Evolutionary conservation across 108 stramenopile species (phyloP), one percentile per base, ranked within the genome.

Genomic region (Nitzschia inconspicua): DNA sequence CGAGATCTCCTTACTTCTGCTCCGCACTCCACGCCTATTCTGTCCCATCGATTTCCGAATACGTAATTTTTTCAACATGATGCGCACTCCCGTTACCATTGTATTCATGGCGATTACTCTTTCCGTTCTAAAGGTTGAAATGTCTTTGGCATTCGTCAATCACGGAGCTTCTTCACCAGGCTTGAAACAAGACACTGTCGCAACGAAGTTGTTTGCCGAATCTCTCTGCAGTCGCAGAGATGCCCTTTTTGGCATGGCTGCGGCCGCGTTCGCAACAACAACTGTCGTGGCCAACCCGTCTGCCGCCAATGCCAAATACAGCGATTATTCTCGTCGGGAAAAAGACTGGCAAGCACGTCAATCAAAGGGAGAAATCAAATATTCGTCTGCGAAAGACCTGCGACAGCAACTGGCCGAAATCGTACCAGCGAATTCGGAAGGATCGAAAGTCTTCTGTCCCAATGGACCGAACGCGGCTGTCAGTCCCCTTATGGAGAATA

Each of bases 401-500:
- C 68, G 83, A 35, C 44, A 52, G 8, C 85, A 89, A 44, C 77
- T 93, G 3, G 72, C 73, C 0, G 87, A 93, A 44, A 87, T 93
- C 46, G 91, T 68, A 6, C 91, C 91, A 10, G 66, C 72, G 78
- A 93, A 93, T 51, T 60, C 34, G 35, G 82, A 83, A 29, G 60
- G 75, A 8, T 78, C 84, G 2, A 79, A 80, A 65, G 82, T 89
- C 9, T 93, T 93, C 66, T 93, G 91, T 72, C 91, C 91, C 28
- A 93, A 93, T 48, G 91, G 91, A 41, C 66, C 81, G 3, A 68
- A 73, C 13, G 72, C 86, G 2, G 75, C 77, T 28, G 91, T 93
- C 13, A 75, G 72, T 32, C 86, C 91, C 0, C 29, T 93, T 59
- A 93, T 93, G 91, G 91, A 93, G 57, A 93, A 93, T 50, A 89